Percentiles rank a stretch among this genome's conserved stretches.
These are phyloP conservation scores for Penicillium sp. DNA, from an alignment of 2,329 filamentous ascomycete genomes.

Conservation along the genomic window DNA sequence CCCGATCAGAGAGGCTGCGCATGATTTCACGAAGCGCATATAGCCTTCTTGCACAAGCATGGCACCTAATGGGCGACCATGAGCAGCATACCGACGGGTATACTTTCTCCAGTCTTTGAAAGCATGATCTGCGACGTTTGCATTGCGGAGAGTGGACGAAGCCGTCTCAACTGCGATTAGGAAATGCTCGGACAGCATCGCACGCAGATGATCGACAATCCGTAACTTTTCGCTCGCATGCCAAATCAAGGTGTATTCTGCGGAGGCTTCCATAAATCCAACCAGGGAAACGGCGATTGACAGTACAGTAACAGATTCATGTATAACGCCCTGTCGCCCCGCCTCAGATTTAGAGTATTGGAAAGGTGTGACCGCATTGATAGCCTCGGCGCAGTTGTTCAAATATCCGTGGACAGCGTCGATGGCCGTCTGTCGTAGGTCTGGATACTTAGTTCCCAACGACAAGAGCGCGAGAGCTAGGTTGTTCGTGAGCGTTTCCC, in stretches of 20 bases:
- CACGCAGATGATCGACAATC: conserved; percentile 69
- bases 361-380: conserved; percentile 56
- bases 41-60: conserved; percentile 90
- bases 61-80: conserved; percentile 78
- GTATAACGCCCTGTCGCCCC: conserved; percentile 35
- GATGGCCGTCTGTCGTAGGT: conserved; percentile 65
- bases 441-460: conserved; percentile 70
- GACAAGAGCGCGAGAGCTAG: conserved; percentile 79
- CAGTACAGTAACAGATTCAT: conserved; percentile 67
- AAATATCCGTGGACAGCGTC: conserved; percentile 71
- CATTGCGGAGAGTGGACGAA: conserved; percentile 85
- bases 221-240: conserved; percentile 68
- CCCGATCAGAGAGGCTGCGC: conserved; percentile 70
- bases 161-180: conserved; percentile 84
- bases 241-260: conserved; percentile 80
- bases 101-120: conserved; percentile 86
- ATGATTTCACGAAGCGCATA: conserved; percentile 77
- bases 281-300: conserved; percentile 81
- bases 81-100: conserved; percentile 75
- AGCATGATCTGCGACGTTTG: conserved; percentile 62
- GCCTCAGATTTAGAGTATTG: conserved; percentile 57
- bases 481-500: conserved; percentile 77
- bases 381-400: conserved; percentile 64
- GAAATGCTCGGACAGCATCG: conserved; percentile 78
- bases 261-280: conserved; percentile 82